Evolutionary conservation across 306 rosid species (phyloP), one percentile per base, ranked within the genome.

Genomic region (Heteromeles arbutifolia): DNA sequence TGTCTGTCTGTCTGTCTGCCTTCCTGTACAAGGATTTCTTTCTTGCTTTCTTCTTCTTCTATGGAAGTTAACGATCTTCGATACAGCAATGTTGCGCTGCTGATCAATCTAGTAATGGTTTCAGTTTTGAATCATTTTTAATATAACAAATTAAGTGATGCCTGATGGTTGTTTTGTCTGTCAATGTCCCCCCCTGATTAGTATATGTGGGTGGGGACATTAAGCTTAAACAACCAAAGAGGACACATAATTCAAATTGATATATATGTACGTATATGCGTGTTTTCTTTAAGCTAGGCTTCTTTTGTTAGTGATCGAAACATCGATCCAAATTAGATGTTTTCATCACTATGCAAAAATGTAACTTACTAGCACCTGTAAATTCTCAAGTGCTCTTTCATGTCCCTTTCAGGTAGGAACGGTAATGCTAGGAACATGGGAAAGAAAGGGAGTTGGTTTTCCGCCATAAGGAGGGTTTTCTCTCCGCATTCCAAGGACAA

Each of bases 341-440:
- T 10, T 57, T 24, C 4, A n/a, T 57, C 6, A 13, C 12, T 3
- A 22, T 11, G 63, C 19, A 24, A 54, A 52, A 21, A 3, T n/a
- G 65, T 4, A n/a, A 25, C 52, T 45, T 59, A 17, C 58, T 39
- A 37, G 56, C 57, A 73, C 50, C 67, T 26, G 24, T 43, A 53
- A 75, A 19, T 71, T 14, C 80, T 64, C 72, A 65, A 75, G 24
- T 62, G 73, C 65, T 74, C 72, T 75, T 76, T 77, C 22, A 19
- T 65, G 74, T 67, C 28, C 58, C 61, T 29, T 84, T 62, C 85
- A 89, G 96, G 87, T 79, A 80, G 81, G 84, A 57, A 86, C 73
- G 82, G 90, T 84, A 87, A 95, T 95, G 97, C 95, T 88, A 79
- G 88, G 89, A 84, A 79, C 80, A 94, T 95, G 99, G 97, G 99